A percentile compares a stretch with the other conserved stretches of the same genome.
Evolutionary conservation across 1,284 basidiomycete genomes (phyloP).

Genomic region (Cryptococcus sp.): DNA sequence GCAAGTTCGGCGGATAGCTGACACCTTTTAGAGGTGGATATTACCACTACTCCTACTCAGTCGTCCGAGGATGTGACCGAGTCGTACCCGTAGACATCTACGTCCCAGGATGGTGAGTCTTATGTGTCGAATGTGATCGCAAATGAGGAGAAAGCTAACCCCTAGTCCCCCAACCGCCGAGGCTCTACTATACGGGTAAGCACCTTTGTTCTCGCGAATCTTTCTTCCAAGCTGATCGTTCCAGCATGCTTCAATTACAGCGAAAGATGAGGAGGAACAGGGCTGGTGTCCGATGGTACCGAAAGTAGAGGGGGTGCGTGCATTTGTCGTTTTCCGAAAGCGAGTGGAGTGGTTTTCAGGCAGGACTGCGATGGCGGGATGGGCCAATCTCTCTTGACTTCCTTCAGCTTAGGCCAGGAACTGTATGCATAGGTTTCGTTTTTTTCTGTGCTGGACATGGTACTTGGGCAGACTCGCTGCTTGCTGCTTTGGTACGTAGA

Average conservation of each 20-base stretch:
- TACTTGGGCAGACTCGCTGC: too few relatives aligned
- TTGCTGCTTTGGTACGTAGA: too few relatives aligned
- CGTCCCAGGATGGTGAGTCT: conserved; percentile 87
- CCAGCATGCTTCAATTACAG: conserved; percentile 82
- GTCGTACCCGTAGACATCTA: conserved; percentile 98
- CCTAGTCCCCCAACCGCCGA: conserved; percentile 66
- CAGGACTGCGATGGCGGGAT: too few relatives aligned
- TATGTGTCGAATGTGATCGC: background rate
- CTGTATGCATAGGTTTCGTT: too few relatives aligned
- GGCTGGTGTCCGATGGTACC: conserved; percentile 84
- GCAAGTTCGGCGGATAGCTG: background rate
- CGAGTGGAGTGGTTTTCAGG: too few relatives aligned
- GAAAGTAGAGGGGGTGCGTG: conserved; percentile 28
- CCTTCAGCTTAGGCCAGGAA: too few relatives aligned
- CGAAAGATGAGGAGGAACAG: conserved; percentile 92
- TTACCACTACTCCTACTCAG: conserved; percentile 96
- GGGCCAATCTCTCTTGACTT: too few relatives aligned
- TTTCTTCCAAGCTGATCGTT: background rate
- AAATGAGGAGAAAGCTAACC: conserved; percentile 11
- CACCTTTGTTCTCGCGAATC: background rate
- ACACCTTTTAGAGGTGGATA: conserved; percentile 64
- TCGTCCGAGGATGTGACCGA: conserved; percentile 98
- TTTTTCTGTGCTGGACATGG: too few relatives aligned
- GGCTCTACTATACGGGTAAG: conserved; percentile 74
- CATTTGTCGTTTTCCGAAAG: too few relatives aligned